Percentiles rank a stretch among this genome's conserved stretches.
Evolutionary conservation across 768 basidiomycete species (phyloP).

Genomic region (Antrodiella citrinella): DNA sequence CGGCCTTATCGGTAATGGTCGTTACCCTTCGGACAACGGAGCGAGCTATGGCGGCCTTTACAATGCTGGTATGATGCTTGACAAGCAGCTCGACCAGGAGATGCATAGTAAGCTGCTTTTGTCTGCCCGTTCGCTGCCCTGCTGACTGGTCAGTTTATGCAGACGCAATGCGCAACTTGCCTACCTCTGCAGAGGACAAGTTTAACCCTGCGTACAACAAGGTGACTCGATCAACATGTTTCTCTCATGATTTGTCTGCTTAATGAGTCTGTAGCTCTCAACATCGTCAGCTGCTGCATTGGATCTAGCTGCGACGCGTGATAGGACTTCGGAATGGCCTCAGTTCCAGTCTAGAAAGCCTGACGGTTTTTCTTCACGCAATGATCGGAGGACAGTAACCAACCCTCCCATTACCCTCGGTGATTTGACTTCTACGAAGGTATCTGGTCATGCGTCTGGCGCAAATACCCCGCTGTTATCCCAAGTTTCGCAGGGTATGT

Average conservation of each 20-base stretch:
- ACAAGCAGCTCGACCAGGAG: constrained; percentile 89
- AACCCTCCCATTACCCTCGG: constrained; percentile 63
- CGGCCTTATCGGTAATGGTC: constrained; percentile 42
- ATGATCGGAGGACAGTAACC: constrained; percentile 65
- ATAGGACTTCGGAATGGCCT: constrained; percentile 89
- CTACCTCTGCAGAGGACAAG: constrained; percentile 87
- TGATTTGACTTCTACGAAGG: constrained; percentile 38
- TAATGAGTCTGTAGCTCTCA: constrained; percentile 44
- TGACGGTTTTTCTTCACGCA: constrained; percentile 45
- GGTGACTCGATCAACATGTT: constrained; percentile 32
- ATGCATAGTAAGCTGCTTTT: constrained; percentile 73
- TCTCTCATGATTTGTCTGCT: neutral
- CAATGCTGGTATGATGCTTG: constrained; percentile 85
- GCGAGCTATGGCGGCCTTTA: constrained; percentile 53
- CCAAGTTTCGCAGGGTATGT: constrained; percentile 48
- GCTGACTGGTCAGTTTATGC: constrained; percentile 8
- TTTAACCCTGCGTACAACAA: constrained; percentile 58
- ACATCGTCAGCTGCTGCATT: constrained; percentile 88
- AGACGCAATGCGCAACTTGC: constrained; percentile 87
- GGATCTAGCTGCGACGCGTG: constrained; percentile 73
- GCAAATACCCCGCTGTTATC: constrained; percentile 57
- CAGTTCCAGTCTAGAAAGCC: constrained; percentile 68
- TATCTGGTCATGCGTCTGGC: constrained; percentile 44
- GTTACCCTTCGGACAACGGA: constrained; percentile 46
- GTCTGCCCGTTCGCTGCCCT: neutral